Evolutionary conservation across 2,329 filamentous ascomycete species (phyloP).

Genomic region (Colletotrichum tropicale): DNA sequence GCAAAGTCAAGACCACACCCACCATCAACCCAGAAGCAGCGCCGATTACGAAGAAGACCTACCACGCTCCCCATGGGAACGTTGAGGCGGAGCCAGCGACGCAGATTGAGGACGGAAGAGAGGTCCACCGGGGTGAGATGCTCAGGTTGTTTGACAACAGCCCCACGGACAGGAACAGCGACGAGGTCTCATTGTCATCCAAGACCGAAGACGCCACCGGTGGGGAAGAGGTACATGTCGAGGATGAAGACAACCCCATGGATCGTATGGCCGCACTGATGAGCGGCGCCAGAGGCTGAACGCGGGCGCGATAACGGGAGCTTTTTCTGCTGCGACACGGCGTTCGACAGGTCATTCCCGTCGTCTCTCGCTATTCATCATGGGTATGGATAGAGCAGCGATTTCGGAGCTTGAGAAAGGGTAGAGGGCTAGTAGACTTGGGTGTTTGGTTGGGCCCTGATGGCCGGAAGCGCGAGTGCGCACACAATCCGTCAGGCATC

Average conservation of each 20-base stretch:
- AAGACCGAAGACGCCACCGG: background rate
- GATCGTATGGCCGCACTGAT: constrained; percentile 11
- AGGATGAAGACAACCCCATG: constrained; percentile 14
- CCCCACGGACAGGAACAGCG: background rate
- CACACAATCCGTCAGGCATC: background rate
- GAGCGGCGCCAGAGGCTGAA: background rate
- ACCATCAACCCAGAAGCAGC: constrained; percentile 2
- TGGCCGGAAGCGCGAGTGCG: background rate
- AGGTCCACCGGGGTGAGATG: constrained; percentile 21
- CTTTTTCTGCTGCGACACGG: constrained; percentile 18
- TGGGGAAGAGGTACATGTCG: constrained; percentile 13
- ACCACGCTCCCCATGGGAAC: background rate
- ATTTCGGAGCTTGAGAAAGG: background rate
- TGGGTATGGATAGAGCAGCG: background rate
- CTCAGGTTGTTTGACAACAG: constrained; percentile 13
- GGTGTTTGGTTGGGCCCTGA: background rate
- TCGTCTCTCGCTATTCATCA: background rate
- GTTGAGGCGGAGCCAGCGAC: background rate
- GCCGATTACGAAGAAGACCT: background rate
- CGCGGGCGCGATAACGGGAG: background rate
- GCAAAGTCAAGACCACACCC: constrained; percentile 2
- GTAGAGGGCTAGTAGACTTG: background rate
- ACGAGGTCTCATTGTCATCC: constrained; percentile 4
- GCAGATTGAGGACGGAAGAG: constrained; percentile 18
- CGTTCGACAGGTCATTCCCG: constrained; percentile 13